Evolutionary conservation across 140 eudicot species (phyloP), one percentile per base, ranked within the genome.

Genomic region (Bidens hawaiensis): DNA sequence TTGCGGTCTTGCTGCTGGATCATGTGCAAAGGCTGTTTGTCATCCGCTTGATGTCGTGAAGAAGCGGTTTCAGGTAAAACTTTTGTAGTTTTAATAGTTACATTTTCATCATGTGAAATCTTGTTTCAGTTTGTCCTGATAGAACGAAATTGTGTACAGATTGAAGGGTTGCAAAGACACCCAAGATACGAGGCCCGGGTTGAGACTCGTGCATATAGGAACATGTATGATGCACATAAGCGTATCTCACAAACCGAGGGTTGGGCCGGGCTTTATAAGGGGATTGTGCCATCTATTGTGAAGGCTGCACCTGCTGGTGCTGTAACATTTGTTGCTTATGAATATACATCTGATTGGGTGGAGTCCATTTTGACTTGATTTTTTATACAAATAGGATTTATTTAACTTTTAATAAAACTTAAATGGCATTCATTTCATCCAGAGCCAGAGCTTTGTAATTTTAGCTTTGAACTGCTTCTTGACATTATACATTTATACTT

Each of bases 261-360:
- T 4, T 93, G 87, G 89, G 79, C 85, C 12, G 99, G 99, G 5
- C 94, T 93, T 2, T 93, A 93, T 40, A 93, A 93, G 55, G 99
- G 99, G 65, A 88, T 93, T 19, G 94, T 85, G 21, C 99, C 99
- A 2, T 93, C 99, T 0, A 78, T 93, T 13, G 74, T 93, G 54
- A 93, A 93, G 75, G 96, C 99, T 30, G 99, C 99, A 58, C 96
- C 99, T 28, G 96, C 99, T 23, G 96, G 95, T 70, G 99, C 99
- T 71, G 95, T 93, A n/a, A 88, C 99, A 1, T 93, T 93, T 80
- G 94, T 93, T 54, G 89, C 99, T 30, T 93, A 81, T 36, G 99
- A 93, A 66, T 78, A 53, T 45, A 74, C 83, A 8, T 75, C 99
- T 0, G 87, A 88, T 16, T 88, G 93, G 96, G 75, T 88, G 30